Base-by-base conservation (phyloP, 352 stramenopile genomes). In the Globisporangium takayamanum region DNA sequence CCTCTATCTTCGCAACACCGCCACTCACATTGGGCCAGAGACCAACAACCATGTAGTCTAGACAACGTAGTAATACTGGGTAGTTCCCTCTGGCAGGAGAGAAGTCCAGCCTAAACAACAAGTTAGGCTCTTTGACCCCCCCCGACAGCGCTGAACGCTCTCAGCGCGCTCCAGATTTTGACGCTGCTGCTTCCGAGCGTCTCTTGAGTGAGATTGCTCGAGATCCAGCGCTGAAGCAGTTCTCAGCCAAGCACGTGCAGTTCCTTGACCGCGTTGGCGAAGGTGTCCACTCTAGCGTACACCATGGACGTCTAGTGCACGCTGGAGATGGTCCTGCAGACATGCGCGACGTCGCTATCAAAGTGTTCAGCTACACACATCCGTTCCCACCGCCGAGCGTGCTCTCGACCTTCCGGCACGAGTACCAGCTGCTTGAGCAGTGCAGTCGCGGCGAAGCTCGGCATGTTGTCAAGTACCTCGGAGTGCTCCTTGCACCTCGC, bases 291-390 rank as follows among this genome's bases (percentile, higher is more conserved):
- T 73, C 70, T 5, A 69, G 62, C 46, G 70, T 78, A 7, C 53
- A 53, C 41, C 59, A 56, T 16, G 70, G 60, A 8, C 53, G 50
- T 5, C 57, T 75, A 20, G 28, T 18, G 7, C 12, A 20, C 44
- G 44, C 44, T 12, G 48, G 14, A 12, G 51, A 39, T 12, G 28
- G 8, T 7, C 37, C 28, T 5, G 7, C 42, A 3, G 11, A 12
- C 10, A 11, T 12, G 3, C 15, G 20, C 0, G 59, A 68, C 15
- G 60, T 79, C 15, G 67, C 68, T 48, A 54, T 74, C 41, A 79
- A 79, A 62, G 68, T 76, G 36, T 79, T 79, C 46, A 66, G 66
- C 6, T 67, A 76, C 45, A 50, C 63, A 37, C 57, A 72, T n/a
- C 25, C 48, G 42, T 28, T 67, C 41, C 67, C 70, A 20, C 68